Conservation (phyloP, 2,329 filamentous ascomycete species). For the Penicillium sp. region DNA sequence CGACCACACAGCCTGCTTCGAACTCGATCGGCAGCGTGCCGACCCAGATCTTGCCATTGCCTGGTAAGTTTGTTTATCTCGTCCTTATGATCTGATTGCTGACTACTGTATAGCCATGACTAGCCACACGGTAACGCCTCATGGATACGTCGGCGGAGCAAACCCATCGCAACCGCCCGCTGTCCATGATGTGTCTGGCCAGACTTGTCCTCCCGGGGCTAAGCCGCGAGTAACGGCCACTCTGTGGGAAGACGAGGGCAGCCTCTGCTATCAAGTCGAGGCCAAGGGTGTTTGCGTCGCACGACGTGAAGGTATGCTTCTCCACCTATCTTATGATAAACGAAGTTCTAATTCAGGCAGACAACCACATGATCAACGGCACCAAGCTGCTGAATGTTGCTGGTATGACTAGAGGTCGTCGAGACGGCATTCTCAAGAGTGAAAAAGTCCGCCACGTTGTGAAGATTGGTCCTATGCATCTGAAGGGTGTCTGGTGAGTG, state of each 20-base stretch:
- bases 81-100: neutral
- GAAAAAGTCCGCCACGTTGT: constrained; percentile 96
- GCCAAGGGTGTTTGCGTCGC: constrained; percentile 94
- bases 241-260: constrained; percentile 97
- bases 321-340: neutral
- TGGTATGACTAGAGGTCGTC: constrained; percentile 92
- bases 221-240: constrained; percentile 96
- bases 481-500: constrained; percentile 95
- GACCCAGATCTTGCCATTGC: constrained; percentile 67
- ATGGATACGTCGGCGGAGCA: constrained; percentile 38
- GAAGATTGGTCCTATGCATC: constrained; percentile 98
- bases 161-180: constrained; percentile 43
- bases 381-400: constrained; percentile 96
- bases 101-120: constrained; percentile 37
- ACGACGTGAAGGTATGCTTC: constrained; percentile 71
- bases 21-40: constrained; percentile 66
- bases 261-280: constrained; percentile 95
- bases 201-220: constrained; percentile 87
- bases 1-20: constrained; percentile 65
- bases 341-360: constrained; percentile 43
- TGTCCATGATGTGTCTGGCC: constrained; percentile 79
- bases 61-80: constrained; percentile 35
- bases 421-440: constrained; percentile 95
- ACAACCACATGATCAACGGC: constrained; percentile 99
- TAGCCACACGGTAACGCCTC: constrained; percentile 29